These are phyloP conservation scores for Mucor indicus DNA, from an alignment of 371 early-diverging fungal genomes.

Conservation along the genomic window DNA sequence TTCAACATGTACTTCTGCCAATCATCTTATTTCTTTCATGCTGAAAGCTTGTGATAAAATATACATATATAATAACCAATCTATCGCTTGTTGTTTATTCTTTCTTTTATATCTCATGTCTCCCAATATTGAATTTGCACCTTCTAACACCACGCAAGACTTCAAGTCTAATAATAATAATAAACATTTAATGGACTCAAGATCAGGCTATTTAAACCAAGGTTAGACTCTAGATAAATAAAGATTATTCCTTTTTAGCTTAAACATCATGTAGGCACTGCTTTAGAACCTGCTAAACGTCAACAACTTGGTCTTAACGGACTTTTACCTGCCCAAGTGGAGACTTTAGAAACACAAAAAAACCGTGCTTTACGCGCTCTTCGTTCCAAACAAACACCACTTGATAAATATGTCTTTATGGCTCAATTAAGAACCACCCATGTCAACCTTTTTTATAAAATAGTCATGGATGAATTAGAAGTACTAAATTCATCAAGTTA, in stretches of 20 bases:
- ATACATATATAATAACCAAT: not conserved
- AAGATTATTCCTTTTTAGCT: too few species aligned
- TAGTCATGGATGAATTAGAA: constrained; percentile 73
- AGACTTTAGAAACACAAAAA: constrained; percentile 71
- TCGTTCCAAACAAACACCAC: constrained; percentile 54
- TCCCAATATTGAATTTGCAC: constrained; percentile 6
- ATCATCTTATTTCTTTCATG: constrained; percentile 18
- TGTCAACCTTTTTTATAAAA: constrained; percentile 75
- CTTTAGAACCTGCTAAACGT: constrained; percentile 9
- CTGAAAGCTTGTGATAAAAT: constrained; percentile 18
- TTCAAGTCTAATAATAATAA: too few species aligned
- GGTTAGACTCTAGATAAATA: too few species aligned
- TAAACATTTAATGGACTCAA: too few species aligned
- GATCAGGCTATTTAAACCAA: too few species aligned
- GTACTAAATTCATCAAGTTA: constrained; percentile 30
- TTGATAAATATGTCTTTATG: constrained; percentile 83
- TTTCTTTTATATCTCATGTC: not conserved
- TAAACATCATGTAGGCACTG: constrained; percentile 9
- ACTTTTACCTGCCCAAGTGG: constrained; percentile 69
- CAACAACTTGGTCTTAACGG: constrained; percentile 58
- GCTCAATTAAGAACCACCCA: constrained; percentile 77
- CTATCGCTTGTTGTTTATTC: not conserved
- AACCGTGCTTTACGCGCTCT: constrained; percentile 69
- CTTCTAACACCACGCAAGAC: too few species aligned
- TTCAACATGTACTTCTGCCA: constrained; percentile 16